Evolutionary conservation across 768 basidiomycete genomes (phyloP).

Genomic region (Tricholoma sp.): DNA sequence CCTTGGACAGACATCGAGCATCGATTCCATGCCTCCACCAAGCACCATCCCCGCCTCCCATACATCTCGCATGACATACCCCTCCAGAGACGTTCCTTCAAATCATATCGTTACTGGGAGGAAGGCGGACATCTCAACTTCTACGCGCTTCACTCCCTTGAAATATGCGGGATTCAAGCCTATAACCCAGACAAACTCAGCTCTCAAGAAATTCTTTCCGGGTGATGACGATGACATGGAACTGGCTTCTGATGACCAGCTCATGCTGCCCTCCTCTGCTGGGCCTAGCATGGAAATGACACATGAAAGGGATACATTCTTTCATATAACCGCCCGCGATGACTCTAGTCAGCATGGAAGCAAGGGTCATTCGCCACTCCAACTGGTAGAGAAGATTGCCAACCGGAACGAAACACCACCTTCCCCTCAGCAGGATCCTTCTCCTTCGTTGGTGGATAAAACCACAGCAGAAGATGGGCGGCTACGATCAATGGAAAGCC

Average conservation of each 20-base stretch:
- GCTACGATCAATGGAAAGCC: constrained; percentile 2
- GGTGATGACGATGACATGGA: constrained; percentile 72
- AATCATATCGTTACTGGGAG: constrained; percentile 4
- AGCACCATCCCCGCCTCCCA: constrained; percentile 17
- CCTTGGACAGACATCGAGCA: constrained; percentile 9
- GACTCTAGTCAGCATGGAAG: constrained; percentile 2
- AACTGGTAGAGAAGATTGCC: neutral
- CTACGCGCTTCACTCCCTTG: constrained; percentile 17
- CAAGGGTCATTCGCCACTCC: neutral
- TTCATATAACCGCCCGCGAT: neutral
- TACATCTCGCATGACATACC: constrained; percentile 10
- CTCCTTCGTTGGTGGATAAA: neutral
- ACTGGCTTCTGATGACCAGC: constrained; percentile 18
- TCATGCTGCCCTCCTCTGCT: neutral
- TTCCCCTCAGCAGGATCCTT: neutral
- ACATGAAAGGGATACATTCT: neutral
- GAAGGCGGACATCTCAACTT: constrained; percentile 9
- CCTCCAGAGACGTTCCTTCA: constrained; percentile 5
- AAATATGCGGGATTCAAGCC: constrained; percentile 62
- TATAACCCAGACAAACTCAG: constrained; percentile 49
- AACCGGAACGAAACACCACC: neutral
- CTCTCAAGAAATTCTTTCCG: constrained; percentile 79
- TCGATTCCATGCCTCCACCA: constrained; percentile 27
- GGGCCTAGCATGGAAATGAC: constrained; percentile 1
- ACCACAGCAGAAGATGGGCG: neutral